Conservation (phyloP, 768 basidiomycete species). For the Naganishia vaughanmartiniae region DNA sequence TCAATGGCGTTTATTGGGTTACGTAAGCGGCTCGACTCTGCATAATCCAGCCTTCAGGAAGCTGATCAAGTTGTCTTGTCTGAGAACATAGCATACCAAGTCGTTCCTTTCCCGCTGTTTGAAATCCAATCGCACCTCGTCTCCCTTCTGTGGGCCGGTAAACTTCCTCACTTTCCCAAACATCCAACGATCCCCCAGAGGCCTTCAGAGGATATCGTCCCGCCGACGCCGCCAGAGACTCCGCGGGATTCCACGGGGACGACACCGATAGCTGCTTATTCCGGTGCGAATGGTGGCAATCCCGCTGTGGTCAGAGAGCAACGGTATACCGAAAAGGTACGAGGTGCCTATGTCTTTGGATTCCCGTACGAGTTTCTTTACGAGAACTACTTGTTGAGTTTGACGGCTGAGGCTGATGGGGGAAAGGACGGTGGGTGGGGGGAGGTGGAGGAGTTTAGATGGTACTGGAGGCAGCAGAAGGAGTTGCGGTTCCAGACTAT, state of each 20-base stretch:
- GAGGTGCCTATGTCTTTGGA: slow-evolving; percentile 39
- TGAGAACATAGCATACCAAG: slow-evolving; percentile 47
- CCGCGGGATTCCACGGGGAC: slow-evolving; percentile 1
- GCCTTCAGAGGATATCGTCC: not conserved
- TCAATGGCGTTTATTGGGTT: slow-evolving; percentile 49
- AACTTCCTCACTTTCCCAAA: slow-evolving; percentile 41
- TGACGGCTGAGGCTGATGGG: slow-evolving; percentile 42
- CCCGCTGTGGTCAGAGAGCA: not conserved
- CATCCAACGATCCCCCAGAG: slow-evolving; percentile 34
- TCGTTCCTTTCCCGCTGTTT: slow-evolving; percentile 71
- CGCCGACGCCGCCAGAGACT: slow-evolving; percentile 24
- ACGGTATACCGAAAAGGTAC: slow-evolving; percentile 30
- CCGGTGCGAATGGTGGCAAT: not conserved
- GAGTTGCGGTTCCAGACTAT: slow-evolving; percentile 40
- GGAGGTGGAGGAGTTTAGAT: slow-evolving; percentile 42
- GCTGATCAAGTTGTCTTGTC: not conserved
- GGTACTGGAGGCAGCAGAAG: slow-evolving; percentile 39
- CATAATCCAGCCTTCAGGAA: not conserved
- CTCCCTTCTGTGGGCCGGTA: slow-evolving; percentile 46
- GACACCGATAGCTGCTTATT: not conserved
- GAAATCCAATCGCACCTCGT: slow-evolving; percentile 68
- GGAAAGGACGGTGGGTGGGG: slow-evolving; percentile 38
- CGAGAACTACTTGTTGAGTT: slow-evolving; percentile 42
- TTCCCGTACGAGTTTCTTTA: slow-evolving; percentile 48
- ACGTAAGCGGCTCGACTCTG: slow-evolving; percentile 36